phyloP scores from a whole-genome alignment of 495 filamentous ascomycete genomes.

The Podospora didyma region DNA sequence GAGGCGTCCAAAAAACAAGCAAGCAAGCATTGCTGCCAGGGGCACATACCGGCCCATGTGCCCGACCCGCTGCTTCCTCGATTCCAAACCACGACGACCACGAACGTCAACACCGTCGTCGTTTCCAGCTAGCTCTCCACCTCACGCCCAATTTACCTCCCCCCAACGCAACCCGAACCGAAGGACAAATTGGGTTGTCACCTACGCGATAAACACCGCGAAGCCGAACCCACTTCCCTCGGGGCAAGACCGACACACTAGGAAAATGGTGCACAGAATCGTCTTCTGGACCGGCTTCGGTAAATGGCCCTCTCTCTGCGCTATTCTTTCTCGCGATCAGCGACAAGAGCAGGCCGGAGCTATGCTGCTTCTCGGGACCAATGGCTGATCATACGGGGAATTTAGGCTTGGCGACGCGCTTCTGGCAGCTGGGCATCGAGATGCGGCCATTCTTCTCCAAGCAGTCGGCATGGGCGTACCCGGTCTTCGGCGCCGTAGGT shows the following conservation, averaged over 20 bases:
- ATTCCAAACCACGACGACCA: not conserved
- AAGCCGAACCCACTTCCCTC: no score
- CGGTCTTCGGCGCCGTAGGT: conserved; percentile 77
- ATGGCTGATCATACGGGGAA: no score
- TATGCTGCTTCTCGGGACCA: no score
- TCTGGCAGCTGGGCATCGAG: conserved; percentile 97
- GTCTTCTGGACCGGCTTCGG: conserved; percentile 98
- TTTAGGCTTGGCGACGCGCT: conserved; percentile 78
- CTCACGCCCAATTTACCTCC: not conserved
- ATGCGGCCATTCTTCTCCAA: conserved; percentile 89
- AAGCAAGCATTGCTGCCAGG: no score
- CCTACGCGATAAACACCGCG: no score
- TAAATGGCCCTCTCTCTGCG: conserved; percentile 44
- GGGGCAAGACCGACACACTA: not conserved
- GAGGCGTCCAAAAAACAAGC: no score
- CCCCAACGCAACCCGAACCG: not conserved
- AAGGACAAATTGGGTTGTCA: no score
- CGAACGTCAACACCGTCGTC: not conserved
- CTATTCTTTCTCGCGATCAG: not conserved
- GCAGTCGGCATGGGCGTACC: conserved; percentile 82
- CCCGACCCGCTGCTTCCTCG: not conserved
- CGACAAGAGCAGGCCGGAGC: no score
- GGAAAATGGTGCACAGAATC: conserved; percentile 63
- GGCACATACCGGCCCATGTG: no score
- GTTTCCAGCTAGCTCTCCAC: not conserved